A percentile compares a stretch with the other conserved stretches of the same genome.
Evolutionary conservation across 176 grass and related monocot species (phyloP).

Genomic region (Carex kokanica): DNA sequence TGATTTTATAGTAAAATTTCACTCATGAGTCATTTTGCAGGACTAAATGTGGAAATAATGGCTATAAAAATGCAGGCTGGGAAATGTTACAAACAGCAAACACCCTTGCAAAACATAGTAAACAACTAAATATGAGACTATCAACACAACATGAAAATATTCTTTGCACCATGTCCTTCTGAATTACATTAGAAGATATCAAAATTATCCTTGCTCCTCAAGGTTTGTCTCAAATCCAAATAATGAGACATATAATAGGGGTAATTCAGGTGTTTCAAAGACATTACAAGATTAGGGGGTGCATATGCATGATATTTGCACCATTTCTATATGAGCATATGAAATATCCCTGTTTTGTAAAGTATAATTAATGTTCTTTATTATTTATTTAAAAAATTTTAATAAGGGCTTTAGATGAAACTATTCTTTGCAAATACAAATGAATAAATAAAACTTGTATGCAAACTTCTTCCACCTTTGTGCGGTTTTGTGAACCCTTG

Average conservation of each 20-base stretch:
- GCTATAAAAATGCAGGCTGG: neutral
- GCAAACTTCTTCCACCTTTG: conserved; percentile 21
- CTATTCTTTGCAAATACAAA: neutral
- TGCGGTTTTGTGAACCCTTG: conserved; percentile 35
- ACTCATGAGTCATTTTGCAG: neutral
- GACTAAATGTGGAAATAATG: neutral
- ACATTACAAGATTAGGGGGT: neutral
- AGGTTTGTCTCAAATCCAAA: neutral
- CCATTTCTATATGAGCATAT: neutral
- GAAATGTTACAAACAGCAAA: conserved; percentile 3
- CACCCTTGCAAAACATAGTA: neutral
- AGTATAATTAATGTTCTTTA: neutral
- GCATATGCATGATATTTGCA: neutral
- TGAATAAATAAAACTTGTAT: neutral
- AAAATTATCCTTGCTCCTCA: neutral
- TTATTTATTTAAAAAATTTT: neutral
- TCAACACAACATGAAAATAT: neutral
- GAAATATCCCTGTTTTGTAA: neutral
- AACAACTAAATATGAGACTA: neutral
- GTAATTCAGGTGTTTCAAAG: neutral
- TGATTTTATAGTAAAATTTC: neutral
- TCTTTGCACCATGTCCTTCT: neutral
- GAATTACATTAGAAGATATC: neutral
- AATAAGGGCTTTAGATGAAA: neutral
- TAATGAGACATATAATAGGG: neutral